Evolutionary conservation across 129 eudicot species (phyloP).

Genomic region (Erigeron canadensis): DNA sequence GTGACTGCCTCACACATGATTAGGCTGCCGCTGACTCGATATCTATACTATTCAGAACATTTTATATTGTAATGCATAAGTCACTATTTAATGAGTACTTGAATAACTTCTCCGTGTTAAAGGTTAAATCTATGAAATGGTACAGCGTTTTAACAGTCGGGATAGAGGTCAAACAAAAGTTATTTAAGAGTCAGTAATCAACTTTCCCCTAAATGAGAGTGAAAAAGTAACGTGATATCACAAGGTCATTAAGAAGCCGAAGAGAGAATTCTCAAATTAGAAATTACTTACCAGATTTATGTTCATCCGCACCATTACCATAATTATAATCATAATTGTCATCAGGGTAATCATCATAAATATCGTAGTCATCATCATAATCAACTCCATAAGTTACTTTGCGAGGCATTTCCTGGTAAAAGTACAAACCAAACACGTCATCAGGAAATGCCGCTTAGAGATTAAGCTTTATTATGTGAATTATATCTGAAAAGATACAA

Average conservation of each 20-base stretch:
- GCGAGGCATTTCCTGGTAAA: slow-evolving; percentile 67
- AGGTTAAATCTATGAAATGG: neutral
- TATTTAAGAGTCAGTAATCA: slow-evolving; percentile 3
- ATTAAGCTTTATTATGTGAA: neutral
- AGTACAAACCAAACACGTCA: slow-evolving; percentile 7
- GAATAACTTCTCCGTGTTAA: neutral
- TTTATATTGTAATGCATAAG: neutral
- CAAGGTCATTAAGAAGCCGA: slow-evolving; percentile 12
- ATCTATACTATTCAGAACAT: neutral
- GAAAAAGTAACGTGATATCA: slow-evolving; percentile 11
- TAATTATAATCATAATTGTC: slow-evolving; percentile 46
- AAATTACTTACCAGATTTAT: slow-evolving; percentile 40
- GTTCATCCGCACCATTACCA: slow-evolving; percentile 37
- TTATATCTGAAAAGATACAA: neutral
- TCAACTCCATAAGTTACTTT: slow-evolving; percentile 64
- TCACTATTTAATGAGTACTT: neutral
- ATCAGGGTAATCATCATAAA: slow-evolving; percentile 53
- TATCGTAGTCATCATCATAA: slow-evolving; percentile 61
- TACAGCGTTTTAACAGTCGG: too few relatives aligned
- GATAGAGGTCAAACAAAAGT: neutral
- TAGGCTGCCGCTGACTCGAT: neutral
- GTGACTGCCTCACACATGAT: neutral
- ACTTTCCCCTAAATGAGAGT: slow-evolving; percentile 14
- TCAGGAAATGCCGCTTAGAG: neutral
- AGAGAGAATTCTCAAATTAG: slow-evolving; percentile 15